phyloP scores from a whole-genome alignment of 345 rosid species.

The Ceriops zippeliana region DNA sequence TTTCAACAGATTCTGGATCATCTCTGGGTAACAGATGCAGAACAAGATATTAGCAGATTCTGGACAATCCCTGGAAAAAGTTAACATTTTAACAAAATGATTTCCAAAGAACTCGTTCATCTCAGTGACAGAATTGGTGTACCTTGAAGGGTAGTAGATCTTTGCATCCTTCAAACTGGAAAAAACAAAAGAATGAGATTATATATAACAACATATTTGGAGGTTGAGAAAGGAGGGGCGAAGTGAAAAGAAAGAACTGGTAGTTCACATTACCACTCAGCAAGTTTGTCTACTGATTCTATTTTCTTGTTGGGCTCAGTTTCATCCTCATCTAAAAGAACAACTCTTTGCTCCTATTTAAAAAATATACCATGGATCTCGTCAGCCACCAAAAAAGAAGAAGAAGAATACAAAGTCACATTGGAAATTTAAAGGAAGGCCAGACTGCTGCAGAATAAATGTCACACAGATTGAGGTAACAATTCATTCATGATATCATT shows the following conservation, averaged over 20 bases:
- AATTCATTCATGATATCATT: neutral
- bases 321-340: slow-evolving; percentile 66
- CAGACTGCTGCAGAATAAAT: neutral
- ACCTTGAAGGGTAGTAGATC: slow-evolving; percentile 73
- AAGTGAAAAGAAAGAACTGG: neutral
- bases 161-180: slow-evolving; percentile 53
- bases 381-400: slow-evolving; percentile 9
- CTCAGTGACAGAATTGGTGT: slow-evolving; percentile 2
- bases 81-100: slow-evolving; percentile 1
- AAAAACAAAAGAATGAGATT: slow-evolving; percentile 20
- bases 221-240: neutral
- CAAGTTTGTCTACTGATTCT: slow-evolving; percentile 34
- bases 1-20: slow-evolving; percentile 63
- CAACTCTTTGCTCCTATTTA: slow-evolving; percentile 48
- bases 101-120: neutral
- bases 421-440: slow-evolving; percentile 1
- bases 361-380: slow-evolving; percentile 8
- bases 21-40: slow-evolving; percentile 43
- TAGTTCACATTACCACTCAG: slow-evolving; percentile 45
- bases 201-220: slow-evolving; percentile 3
- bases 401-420: neutral
- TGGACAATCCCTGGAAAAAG: slow-evolving; percentile 3
- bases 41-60: slow-evolving; percentile 7
- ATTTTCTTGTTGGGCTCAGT: slow-evolving; percentile 30
- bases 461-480: neutral